phyloP scores from a whole-genome alignment of 2,329 filamentous ascomycete genomes.

The Aspergillus floridensis region DNA sequence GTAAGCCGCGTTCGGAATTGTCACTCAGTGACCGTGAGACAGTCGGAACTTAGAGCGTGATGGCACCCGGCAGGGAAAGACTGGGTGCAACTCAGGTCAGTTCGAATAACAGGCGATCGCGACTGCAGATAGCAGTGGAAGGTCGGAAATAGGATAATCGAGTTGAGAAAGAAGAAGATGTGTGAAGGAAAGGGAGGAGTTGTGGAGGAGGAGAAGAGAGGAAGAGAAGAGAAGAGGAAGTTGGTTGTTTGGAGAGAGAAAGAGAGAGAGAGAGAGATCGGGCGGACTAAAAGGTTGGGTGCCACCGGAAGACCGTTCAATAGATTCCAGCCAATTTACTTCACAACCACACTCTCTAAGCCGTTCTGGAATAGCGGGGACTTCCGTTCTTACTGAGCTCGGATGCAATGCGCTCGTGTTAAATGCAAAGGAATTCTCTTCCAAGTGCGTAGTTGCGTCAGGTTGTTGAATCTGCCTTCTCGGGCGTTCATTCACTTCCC shows the following conservation, averaged over 20 bases:
- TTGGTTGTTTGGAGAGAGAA: background rate
- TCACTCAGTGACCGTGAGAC: conserved; percentile 1
- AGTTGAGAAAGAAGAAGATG: background rate
- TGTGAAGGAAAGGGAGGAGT: conserved; percentile 4
- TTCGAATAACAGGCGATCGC: background rate
- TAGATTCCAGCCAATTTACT: background rate
- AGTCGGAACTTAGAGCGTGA: background rate
- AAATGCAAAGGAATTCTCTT: background rate
- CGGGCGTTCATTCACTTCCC: background rate
- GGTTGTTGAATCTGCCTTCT: background rate
- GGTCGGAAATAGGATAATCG: background rate
- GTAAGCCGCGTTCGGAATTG: conserved; percentile 20
- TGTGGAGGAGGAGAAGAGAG: conserved; percentile 10
- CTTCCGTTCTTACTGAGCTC: background rate
- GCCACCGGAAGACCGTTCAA: background rate
- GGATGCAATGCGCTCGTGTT: background rate
- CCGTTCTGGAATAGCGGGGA: background rate
- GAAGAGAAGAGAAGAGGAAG: conserved; percentile 15
- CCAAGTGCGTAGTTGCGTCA: background rate
- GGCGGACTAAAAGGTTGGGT: background rate
- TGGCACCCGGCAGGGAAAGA: no score
- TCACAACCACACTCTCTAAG: background rate
- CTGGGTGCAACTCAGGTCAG: background rate
- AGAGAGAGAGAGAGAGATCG: background rate
- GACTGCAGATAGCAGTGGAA: background rate